phyloP scores from a whole-genome alignment of 2,329 filamentous ascomycete genomes.

The Trichoderma oligosporum region DNA sequence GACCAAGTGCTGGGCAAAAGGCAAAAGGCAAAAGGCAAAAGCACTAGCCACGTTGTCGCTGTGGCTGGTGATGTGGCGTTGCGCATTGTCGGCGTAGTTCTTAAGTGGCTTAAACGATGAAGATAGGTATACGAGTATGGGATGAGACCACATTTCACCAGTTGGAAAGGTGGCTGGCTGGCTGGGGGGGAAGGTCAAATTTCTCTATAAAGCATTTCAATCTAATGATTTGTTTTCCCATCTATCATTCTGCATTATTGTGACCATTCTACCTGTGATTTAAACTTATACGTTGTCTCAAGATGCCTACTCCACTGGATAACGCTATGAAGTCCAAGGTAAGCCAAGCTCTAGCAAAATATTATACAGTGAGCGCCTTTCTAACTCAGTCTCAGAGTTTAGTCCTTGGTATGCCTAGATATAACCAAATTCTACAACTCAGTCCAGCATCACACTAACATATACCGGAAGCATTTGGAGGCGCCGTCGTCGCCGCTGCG shows the following conservation, averaged over 20 bases:
- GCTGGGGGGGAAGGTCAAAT: not conserved
- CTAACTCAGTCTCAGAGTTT: not conserved
- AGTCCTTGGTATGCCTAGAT: slow-evolving; percentile 56
- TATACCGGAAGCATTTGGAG: slow-evolving; percentile 62
- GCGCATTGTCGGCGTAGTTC: slow-evolving; percentile 2
- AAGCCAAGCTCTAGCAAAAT: slow-evolving; percentile 24
- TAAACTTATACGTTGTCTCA: slow-evolving; percentile 23
- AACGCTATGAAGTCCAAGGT: slow-evolving; percentile 68
- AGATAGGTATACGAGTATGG: no score
- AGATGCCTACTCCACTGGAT: slow-evolving; percentile 68
- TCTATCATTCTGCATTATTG: not conserved
- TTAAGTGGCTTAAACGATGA: slow-evolving; percentile 10
- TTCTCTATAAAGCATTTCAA: not conserved
- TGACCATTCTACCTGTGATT: not conserved
- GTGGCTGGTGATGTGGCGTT: slow-evolving; percentile 17
- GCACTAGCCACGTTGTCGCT: not conserved
- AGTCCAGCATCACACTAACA: not conserved
- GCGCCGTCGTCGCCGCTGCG: slow-evolving; percentile 75
- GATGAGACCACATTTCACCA: slow-evolving; percentile 15
- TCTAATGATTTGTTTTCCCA: no score
- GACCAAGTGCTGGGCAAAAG: no score
- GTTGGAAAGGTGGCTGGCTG: not conserved
- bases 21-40: no score
- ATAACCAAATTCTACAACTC: no score
- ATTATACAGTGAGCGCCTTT: not conserved